Base-by-base conservation (phyloP, 2,329 filamentous ascomycete species). In the Nannizziopsis barbatae region DNA sequence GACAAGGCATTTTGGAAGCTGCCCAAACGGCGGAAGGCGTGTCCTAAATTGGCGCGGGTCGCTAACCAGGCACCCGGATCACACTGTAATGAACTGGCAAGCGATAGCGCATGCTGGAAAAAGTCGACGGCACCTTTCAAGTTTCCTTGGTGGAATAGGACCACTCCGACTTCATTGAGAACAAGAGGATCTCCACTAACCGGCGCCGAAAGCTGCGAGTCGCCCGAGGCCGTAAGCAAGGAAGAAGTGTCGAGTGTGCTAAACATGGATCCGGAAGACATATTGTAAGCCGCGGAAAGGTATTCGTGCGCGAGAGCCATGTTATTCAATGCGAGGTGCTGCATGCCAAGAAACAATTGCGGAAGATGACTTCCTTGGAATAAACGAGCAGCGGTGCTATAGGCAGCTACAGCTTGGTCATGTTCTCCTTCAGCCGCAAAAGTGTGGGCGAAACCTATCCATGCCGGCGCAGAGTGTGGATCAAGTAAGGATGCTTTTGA, bases 391-490 rank as follows among this genome's bases (percentile, higher is more conserved):
- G 92, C 92, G 0, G 92, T 98, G 27, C 86, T 94, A 69, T 98
- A 98, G 0, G 93, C 92, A 7, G 89, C 93, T 54, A 98, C 95
- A 42, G 92, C 92, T 68, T 98, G 92, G 64, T 98, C 92, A 65
- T 96, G 89, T 66, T 98, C 92, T 45, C 92, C 92, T 65, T 98
- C 92, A 9, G 88, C 89, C 1, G 92, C 92, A 63, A 98, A 98
- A 0, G 92, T 98, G 65, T 98, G 93, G 1, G 92, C 92, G 62
- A 98, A 98, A 1, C 93, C 92, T 55, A 98, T 96, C 92, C 92
- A 98, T 2, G 92, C 92, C 1, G 92, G 86, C 0, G 90, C 90
- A 59, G 95, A 98, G 68, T 96, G 90, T 5, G 90, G 86, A 61
- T 98, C 89, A 82, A 98, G 90, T 73, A 96, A 84, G 55, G 86